Percentiles rank a stretch among this genome's conserved stretches.
phyloP scores from a whole-genome alignment of 2,329 filamentous ascomycete species.

The Beauveria varroae region DNA sequence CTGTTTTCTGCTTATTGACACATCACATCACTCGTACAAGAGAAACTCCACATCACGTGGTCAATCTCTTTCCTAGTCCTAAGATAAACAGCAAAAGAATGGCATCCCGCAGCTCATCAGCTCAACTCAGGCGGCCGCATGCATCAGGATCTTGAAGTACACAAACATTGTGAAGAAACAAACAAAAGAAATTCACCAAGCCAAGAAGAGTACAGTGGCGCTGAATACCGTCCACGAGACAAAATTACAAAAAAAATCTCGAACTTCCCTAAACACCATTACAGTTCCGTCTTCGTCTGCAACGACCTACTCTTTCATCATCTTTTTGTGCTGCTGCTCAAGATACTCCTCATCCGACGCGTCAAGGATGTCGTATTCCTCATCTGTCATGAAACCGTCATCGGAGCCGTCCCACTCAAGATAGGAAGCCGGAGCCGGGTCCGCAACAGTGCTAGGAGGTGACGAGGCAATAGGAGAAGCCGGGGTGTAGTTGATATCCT shows the following conservation, averaged over 20 bases:
- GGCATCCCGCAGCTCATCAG: neutral
- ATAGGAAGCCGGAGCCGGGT: conserved; percentile 35
- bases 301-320: conserved; percentile 27
- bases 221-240: neutral
- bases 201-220: conserved; percentile 6
- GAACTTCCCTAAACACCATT: neutral
- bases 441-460: conserved; percentile 24
- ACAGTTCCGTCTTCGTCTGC: neutral
- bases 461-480: conserved; percentile 35
- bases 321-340: conserved; percentile 43
- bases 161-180: neutral
- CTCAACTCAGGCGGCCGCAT: neutral
- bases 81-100: conserved; percentile 5
- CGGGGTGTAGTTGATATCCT: conserved; percentile 37
- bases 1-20: no score
- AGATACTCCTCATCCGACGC: conserved; percentile 83
- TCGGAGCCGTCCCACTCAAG: conserved; percentile 55
- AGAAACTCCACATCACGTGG: neutral
- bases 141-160: neutral
- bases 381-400: conserved; percentile 85
- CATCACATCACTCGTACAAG: neutral
- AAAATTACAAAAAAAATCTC: neutral
- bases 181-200: neutral
- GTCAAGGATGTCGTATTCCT: conserved; percentile 96
- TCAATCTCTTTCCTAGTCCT: conserved; percentile 10